These are phyloP conservation scores for Leersia perrieri DNA, from an alignment of 176 grass and related monocot species.

Conservation along the genomic window DNA sequence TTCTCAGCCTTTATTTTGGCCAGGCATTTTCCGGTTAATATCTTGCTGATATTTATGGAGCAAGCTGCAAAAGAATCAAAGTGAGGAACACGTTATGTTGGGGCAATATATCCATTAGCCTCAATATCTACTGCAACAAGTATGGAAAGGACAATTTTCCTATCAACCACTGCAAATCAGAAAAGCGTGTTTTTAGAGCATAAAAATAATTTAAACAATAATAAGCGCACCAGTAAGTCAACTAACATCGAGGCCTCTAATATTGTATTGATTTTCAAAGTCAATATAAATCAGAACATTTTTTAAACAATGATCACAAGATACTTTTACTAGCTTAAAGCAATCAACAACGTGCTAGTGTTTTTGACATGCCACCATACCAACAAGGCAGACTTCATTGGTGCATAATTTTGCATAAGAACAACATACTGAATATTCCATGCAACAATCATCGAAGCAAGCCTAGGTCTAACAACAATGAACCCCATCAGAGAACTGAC, in stretches of 20 bases:
- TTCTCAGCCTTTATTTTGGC: conserved; percentile 59
- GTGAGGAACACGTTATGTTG: conserved; percentile 5
- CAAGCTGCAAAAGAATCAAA: conserved; percentile 35
- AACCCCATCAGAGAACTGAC: neutral
- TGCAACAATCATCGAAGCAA: neutral
- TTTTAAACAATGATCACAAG: no score
- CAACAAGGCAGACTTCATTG: neutral
- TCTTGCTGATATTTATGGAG: conserved; percentile 75
- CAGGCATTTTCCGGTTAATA: conserved; percentile 68
- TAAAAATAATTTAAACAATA: neutral
- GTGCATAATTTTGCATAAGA: neutral
- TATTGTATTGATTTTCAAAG: neutral
- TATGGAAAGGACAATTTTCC: neutral
- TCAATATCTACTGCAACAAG: conserved; percentile 1
- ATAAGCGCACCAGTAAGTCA: neutral
- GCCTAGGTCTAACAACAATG: neutral
- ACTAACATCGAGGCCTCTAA: neutral
- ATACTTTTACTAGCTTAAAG: no score
- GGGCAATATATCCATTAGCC: neutral
- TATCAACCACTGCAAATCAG: neutral
- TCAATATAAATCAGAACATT: neutral
- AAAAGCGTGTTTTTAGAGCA: neutral
- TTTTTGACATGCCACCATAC: neutral
- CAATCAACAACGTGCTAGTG: no score
- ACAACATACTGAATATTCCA: neutral